Evolutionary conservation across 139 green algal species (phyloP), one percentile per base, ranked within the genome.

Genomic region (Spirogloea muscicola): DNA sequence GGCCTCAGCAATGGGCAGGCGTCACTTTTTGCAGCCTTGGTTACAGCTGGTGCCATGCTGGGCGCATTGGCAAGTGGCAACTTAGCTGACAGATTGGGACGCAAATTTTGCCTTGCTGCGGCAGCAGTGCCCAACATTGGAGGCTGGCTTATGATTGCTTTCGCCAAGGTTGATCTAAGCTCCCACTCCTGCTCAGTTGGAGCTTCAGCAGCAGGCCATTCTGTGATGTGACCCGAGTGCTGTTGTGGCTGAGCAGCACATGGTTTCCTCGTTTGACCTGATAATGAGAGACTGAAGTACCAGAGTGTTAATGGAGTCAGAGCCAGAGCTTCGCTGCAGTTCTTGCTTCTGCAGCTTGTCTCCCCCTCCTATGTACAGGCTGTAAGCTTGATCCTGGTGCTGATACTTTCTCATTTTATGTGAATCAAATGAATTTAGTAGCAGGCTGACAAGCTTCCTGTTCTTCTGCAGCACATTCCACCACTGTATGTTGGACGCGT

Each of bases 11-110:
- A 62, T 33, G 60, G 29, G 34, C 65, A 72, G 21, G 49, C 46
- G 1, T 70, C 64, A 10, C 51, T 80, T 34, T 80, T 79, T 49
- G 49, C 31, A 37, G 70, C 72, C 16, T 49, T 80, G 16, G 69
- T 80, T 16, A 80, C 68, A 38, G 64, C 77, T 21, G 72, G 72
- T 21, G 72, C 72, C 29, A 80, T 80, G 65, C 18, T 66, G 40
- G 72, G 71, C 2, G 71, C 71, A 10, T 27, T 77, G 42, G 37
- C 2, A 1, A 34, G 65, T 1, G 71, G 71, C 21, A 27, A 31
- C 68, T 21, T 79, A 33, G 71, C 71, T 40, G 71, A 79, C 29
- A 40, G 42, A 1, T 16, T 79, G 62, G 71, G 71, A 33, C 65
- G 65, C 65, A 74, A 66, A 25, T 13, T 34, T 29, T 31, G 34